A percentile compares a stretch with the other conserved stretches of the same genome.
Conservation (phyloP, 306 rosid genomes). For the Sicyos baderoa region DNA sequence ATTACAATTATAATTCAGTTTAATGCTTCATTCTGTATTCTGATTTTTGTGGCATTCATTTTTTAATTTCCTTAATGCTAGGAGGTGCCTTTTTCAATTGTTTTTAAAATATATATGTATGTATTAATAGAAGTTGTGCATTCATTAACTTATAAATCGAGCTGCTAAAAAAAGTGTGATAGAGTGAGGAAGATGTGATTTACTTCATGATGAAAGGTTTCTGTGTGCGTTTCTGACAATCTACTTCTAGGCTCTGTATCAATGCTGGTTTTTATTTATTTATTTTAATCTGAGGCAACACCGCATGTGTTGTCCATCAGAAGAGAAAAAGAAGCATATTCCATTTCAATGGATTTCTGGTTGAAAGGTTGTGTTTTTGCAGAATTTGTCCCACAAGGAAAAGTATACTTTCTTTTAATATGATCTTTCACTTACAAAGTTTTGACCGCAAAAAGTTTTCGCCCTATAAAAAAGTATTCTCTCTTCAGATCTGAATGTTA, state of each 20-base stretch:
- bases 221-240: background rate
- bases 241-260: background rate
- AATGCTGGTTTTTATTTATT: background rate
- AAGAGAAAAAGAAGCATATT: background rate
- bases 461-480: background rate
- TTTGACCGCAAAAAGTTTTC: constrained; percentile 5
- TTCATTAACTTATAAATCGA: background rate
- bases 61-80: background rate
- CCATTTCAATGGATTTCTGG: background rate
- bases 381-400: constrained; percentile 4
- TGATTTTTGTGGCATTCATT: constrained; percentile 11
- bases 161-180: background rate
- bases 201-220: constrained; percentile 3
- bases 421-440: background rate
- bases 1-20: constrained; percentile 10
- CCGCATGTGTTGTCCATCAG: background rate
- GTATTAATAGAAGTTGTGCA: background rate
- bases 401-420: background rate
- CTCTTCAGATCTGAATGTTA: background rate
- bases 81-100: background rate
- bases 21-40: background rate
- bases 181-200: background rate
- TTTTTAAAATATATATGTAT: background rate
- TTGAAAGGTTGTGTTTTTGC: background rate
- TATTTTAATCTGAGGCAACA: background rate